These are phyloP conservation scores for Boeremia lycopersici DNA, from an alignment of 2,329 filamentous ascomycete species.

Conservation along the genomic window DNA sequence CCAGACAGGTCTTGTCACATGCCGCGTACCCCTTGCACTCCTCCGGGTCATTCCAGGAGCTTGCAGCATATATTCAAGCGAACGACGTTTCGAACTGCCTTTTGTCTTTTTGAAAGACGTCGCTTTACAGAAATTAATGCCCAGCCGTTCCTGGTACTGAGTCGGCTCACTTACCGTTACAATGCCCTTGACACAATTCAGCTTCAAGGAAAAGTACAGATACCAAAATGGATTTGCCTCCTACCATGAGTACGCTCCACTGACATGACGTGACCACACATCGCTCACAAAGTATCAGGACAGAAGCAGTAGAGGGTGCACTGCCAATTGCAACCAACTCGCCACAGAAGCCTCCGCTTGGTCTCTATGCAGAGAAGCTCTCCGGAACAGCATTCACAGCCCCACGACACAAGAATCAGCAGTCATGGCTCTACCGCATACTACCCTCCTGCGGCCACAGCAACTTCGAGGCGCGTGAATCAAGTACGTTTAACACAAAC, in stretches of 20 bases:
- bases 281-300: slow-evolving; percentile 54
- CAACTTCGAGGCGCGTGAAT: slow-evolving; percentile 58
- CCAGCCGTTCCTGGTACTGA: slow-evolving; percentile 22
- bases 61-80: slow-evolving; percentile 2
- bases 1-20: slow-evolving; percentile 13
- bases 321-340: slow-evolving; percentile 79
- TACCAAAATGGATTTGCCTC: slow-evolving; percentile 81
- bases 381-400: slow-evolving; percentile 66
- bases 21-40: not conserved
- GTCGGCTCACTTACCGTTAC: slow-evolving; percentile 31
- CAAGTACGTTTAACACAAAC: slow-evolving; percentile 57
- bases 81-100: slow-evolving; percentile 18
- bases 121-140: slow-evolving; percentile 32
- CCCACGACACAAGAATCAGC: slow-evolving; percentile 62
- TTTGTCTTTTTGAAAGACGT: slow-evolving; percentile 35
- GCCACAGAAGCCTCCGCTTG: slow-evolving; percentile 78
- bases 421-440: slow-evolving; percentile 65
- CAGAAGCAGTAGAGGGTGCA: slow-evolving; percentile 76
- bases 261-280: not conserved
- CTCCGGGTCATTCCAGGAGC: not conserved
- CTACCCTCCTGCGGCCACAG: slow-evolving; percentile 64
- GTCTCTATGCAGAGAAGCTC: slow-evolving; percentile 78
- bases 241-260: slow-evolving; percentile 72
- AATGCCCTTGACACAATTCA: slow-evolving; percentile 71
- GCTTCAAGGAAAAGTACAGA: slow-evolving; percentile 69